Conservation (phyloP, 202 grass and related monocot genomes). For the Panicum hallii region DNA sequence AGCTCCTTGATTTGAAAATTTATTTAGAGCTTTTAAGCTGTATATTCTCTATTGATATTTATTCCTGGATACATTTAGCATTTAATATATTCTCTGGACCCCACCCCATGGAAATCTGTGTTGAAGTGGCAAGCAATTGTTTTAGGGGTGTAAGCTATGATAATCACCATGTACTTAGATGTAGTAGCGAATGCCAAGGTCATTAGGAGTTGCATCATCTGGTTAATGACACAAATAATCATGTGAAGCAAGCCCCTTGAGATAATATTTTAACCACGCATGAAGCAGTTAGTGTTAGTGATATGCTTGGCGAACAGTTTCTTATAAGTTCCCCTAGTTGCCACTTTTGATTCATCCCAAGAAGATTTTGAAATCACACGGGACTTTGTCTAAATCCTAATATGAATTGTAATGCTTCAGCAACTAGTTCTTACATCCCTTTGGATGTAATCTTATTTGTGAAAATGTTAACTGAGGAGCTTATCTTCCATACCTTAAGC, state of each 20-base stretch:
- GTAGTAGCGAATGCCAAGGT: neutral
- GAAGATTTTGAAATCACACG: neutral
- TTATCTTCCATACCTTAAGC: neutral
- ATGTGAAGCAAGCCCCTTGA: neutral
- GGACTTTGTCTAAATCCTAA: neutral
- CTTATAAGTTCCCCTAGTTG: neutral
- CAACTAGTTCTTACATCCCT: conserved; percentile 28
- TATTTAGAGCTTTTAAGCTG: neutral
- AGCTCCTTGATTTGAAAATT: conserved; percentile 25
- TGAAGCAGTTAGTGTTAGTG: neutral
- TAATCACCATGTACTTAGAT: neutral
- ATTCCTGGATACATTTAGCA: neutral
- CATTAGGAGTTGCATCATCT: neutral
- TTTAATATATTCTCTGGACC: conserved; percentile 22
- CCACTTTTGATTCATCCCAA: neutral
- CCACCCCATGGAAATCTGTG: neutral
- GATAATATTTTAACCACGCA: neutral
- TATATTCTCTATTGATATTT: conserved; percentile 4
- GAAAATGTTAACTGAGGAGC: neutral
- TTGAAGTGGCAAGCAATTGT: neutral
- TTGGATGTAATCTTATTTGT: conserved; percentile 16
- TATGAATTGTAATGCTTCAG: neutral
- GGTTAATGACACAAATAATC: neutral
- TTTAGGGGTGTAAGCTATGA: neutral
- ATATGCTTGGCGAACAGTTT: neutral